Percentiles rank a stretch among this genome's conserved stretches.
phyloP scores from a whole-genome alignment of 495 filamentous ascomycete genomes.

The Podospora anserina region DNA sequence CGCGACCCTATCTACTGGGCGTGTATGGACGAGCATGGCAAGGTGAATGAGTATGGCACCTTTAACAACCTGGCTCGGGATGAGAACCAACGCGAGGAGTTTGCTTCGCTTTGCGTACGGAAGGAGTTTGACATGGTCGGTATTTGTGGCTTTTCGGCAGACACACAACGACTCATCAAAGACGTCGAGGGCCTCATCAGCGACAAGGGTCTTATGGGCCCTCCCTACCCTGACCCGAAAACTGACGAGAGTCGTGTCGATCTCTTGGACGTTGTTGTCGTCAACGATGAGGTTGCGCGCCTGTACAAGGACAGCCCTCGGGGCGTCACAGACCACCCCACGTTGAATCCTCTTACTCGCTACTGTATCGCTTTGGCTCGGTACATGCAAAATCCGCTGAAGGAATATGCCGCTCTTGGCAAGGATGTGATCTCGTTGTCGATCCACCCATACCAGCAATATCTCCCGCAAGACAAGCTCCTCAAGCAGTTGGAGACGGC shows the following conservation, averaged over 20 bases:
- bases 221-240: conserved; percentile 64
- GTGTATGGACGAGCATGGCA: conserved; percentile 88
- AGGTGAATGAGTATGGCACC: conserved; percentile 82
- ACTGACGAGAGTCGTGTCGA: conserved; percentile 64
- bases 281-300: conserved; percentile 93
- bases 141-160: conserved; percentile 84
- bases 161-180: conserved; percentile 79
- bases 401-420: conserved; percentile 89
- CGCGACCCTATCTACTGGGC: conserved; percentile 83
- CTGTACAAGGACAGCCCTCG: conserved; percentile 88
- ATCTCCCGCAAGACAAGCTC: conserved; percentile 81
- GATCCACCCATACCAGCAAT: conserved; percentile 85
- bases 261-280: conserved; percentile 77
- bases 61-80: conserved; percentile 75
- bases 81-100: conserved; percentile 57
- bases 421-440: conserved; percentile 80
- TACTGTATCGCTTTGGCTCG: conserved; percentile 87
- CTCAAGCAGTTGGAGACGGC: conserved; percentile 83
- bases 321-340: conserved; percentile 77
- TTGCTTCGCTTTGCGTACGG: conserved; percentile 70
- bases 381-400: conserved; percentile 91
- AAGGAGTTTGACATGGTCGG: conserved; percentile 86
- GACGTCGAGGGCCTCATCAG: conserved; percentile 72
- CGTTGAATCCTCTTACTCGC: conserved; percentile 66
- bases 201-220: conserved; percentile 67